Conservation (phyloP, 2,329 filamentous ascomycete genomes). For the Trichoderma koningii region DNA sequence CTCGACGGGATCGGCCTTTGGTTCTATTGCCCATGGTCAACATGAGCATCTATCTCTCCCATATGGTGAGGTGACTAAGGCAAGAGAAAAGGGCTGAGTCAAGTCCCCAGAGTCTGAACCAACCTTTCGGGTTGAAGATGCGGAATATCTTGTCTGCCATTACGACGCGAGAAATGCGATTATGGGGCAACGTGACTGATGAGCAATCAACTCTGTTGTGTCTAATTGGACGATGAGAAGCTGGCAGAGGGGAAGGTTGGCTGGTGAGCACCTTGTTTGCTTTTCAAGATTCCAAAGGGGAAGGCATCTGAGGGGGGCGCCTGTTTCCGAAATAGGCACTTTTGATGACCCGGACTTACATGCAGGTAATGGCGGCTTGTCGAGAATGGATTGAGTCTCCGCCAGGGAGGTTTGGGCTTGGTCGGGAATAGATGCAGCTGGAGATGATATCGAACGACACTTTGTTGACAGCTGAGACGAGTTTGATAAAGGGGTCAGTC, state of each 20-base stretch:
- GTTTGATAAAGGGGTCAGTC: not conserved
- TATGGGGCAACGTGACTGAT: not conserved
- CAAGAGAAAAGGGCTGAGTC: not conserved
- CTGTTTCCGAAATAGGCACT: constrained; percentile 7
- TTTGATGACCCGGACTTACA: no score
- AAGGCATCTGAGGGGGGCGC: not conserved
- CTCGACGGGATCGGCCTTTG: constrained; percentile 34
- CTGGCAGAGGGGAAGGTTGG: not conserved
- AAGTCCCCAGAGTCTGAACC: not conserved
- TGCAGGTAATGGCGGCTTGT: not conserved
- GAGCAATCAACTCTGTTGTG: not conserved
- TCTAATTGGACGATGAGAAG: constrained; percentile 14
- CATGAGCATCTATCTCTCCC: not conserved
- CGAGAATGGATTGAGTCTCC: no score
- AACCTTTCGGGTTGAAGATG: constrained; percentile 39
- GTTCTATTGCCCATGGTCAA: constrained; percentile 27
- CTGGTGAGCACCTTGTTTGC: constrained; percentile 4
- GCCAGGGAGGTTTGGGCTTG: no score
- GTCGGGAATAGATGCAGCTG: no score
- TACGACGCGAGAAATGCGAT: not conserved
- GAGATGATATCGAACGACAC: no score
- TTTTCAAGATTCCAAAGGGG: not conserved
- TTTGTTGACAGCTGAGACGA: not conserved
- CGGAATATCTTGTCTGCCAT: constrained; percentile 37
- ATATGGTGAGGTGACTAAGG: not conserved